These are phyloP conservation scores for Moelleriella libera DNA, from an alignment of 2,329 filamentous ascomycete species.

Conservation along the genomic window DNA sequence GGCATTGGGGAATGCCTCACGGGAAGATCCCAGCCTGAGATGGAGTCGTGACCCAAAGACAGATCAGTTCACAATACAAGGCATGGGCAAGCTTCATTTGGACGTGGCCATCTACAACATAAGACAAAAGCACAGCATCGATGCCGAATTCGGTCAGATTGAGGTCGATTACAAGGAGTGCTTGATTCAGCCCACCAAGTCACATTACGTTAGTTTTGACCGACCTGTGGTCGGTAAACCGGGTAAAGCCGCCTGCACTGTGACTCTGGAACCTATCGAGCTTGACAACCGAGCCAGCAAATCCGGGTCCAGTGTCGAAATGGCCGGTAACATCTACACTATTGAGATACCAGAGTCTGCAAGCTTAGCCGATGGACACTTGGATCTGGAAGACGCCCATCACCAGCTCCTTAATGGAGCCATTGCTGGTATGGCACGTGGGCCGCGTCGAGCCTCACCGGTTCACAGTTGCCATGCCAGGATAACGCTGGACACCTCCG, in stretches of 20 bases:
- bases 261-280: slow-evolving; percentile 47
- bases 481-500: slow-evolving; percentile 51
- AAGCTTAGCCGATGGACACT: slow-evolving; percentile 30
- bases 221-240: slow-evolving; percentile 66
- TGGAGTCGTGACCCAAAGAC: slow-evolving; percentile 78
- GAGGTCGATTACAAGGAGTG: slow-evolving; percentile 93
- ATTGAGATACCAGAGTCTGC: slow-evolving; percentile 39
- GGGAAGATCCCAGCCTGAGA: slow-evolving; percentile 86
- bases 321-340: slow-evolving; percentile 57
- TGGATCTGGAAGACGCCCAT: slow-evolving; percentile 34
- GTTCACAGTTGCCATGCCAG: slow-evolving; percentile 62
- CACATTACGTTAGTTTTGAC: slow-evolving; percentile 55
- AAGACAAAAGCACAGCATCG: slow-evolving; percentile 73
- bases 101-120: slow-evolving; percentile 85
- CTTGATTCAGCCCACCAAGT: slow-evolving; percentile 40
- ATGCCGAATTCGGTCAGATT: slow-evolving; percentile 79
- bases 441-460: slow-evolving; percentile 67
- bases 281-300: slow-evolving; percentile 21
- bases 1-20: slow-evolving; percentile 61
- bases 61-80: slow-evolving; percentile 82
- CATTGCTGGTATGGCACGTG: slow-evolving; percentile 69
- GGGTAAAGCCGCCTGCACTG: slow-evolving; percentile 65
- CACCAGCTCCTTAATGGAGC: slow-evolving; percentile 63
- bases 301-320: slow-evolving; percentile 28
- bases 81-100: slow-evolving; percentile 92